Conservation (phyloP, 1,284 basidiomycete genomes). For the Ceratobasidium sp. region DNA sequence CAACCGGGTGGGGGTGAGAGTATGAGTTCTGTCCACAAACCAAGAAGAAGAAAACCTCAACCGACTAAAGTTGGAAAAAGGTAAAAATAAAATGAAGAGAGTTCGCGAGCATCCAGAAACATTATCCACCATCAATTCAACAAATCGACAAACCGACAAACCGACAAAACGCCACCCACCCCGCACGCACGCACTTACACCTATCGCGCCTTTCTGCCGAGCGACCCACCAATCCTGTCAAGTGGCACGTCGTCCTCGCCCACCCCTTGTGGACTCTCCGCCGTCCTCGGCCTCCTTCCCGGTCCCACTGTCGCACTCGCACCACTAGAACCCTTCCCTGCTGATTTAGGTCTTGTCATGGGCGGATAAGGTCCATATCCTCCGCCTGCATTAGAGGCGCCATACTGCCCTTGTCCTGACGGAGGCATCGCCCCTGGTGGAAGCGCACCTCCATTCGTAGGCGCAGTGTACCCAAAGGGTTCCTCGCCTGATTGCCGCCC, state of each 20-base stretch:
- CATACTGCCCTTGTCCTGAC: slow-evolving; percentile 13
- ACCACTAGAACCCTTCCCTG: slow-evolving; percentile 13
- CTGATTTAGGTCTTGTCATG: slow-evolving; percentile 22
- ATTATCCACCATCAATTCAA: not conserved
- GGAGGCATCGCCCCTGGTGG: slow-evolving; percentile 50
- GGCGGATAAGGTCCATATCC: slow-evolving; percentile 21
- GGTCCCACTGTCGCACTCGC: not conserved
- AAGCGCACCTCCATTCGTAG: slow-evolving; percentile 39
- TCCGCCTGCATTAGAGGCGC: not conserved
- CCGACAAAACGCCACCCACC: too few relatives aligned
- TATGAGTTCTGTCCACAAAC: too few relatives aligned
- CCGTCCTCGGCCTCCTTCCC: slow-evolving; percentile 1
- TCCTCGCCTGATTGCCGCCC: slow-evolving; percentile 35
- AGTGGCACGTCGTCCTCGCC: slow-evolving; percentile 29
- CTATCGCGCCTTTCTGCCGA: slow-evolving; percentile 15
- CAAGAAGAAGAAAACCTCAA: not conserved
- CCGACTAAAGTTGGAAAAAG: not conserved
- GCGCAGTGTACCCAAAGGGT: slow-evolving; percentile 24
- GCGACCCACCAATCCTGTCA: slow-evolving; percentile 14
- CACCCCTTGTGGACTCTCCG: not conserved
- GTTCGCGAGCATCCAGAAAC: slow-evolving; percentile 1
- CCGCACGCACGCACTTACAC: not conserved
- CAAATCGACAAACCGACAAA: not conserved
- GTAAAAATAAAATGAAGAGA: slow-evolving; percentile 8
- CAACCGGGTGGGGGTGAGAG: too few relatives aligned